Percentiles rank a stretch among this genome's conserved stretches.
Conservation (phyloP, 2,329 filamentous ascomycete genomes). For the Ceratocystis cubensis region DNA sequence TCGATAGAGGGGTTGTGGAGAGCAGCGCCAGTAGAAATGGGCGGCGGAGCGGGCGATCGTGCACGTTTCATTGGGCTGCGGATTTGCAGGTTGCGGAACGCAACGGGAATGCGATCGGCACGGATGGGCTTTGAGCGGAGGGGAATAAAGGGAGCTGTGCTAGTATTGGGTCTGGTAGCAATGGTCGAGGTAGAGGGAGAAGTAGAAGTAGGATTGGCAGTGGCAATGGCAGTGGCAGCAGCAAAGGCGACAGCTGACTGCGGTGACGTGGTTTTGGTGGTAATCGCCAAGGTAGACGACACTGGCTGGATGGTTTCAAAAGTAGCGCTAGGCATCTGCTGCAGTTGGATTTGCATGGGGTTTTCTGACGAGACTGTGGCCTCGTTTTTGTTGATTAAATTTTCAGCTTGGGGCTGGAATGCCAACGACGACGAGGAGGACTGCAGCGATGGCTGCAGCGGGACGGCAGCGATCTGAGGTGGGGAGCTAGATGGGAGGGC, state of each 20-base stretch:
- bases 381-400: background rate
- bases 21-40: conserved; percentile 23
- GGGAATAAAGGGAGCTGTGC: conserved; percentile 12
- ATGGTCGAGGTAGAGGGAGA: background rate
- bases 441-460: background rate
- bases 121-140: conserved; percentile 18
- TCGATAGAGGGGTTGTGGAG: conserved; percentile 20
- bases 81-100: conserved; percentile 36
- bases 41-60: conserved; percentile 31
- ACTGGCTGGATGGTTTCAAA: background rate
- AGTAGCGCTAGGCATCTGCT: conserved; percentile 10
- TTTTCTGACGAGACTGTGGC: background rate
- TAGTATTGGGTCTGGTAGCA: background rate
- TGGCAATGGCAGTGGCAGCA: background rate
- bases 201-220: background rate
- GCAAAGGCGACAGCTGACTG: conserved; percentile 2
- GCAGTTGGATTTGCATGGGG: conserved; percentile 6
- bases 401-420: background rate
- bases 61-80: conserved; percentile 37
- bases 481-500: background rate
- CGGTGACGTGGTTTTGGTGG: conserved; percentile 9
- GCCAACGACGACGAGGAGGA: background rate
- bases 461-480: background rate
- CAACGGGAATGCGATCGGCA: conserved; percentile 24
- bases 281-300: background rate